A percentile compares a stretch with the other conserved stretches of the same genome.
Evolutionary conservation across 768 basidiomycete genomes (phyloP).

Genomic region (Pisolithus albus): DNA sequence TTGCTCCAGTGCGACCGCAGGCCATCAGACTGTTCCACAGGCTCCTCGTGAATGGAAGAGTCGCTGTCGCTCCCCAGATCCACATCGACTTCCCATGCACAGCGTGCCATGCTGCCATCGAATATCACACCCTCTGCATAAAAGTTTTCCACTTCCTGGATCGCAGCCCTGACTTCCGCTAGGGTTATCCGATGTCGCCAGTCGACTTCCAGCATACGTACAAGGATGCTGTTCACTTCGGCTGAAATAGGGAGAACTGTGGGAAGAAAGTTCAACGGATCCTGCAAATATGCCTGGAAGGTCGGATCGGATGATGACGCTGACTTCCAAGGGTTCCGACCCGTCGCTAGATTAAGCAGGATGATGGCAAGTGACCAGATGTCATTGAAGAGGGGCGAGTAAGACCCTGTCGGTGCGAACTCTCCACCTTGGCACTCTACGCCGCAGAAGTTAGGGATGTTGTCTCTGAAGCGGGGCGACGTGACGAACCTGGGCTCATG

Average conservation of each 20-base stretch:
- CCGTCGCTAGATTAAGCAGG: constrained; percentile 90
- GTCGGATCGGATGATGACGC: constrained; percentile 79
- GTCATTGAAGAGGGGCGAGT: constrained; percentile 86
- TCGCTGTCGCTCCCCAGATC: constrained; percentile 57
- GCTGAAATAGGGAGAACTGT: constrained; percentile 76
- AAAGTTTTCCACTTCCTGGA: constrained; percentile 55
- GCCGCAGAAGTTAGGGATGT: constrained; percentile 16
- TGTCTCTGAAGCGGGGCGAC: constrained; percentile 5
- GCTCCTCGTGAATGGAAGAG: constrained; percentile 42
- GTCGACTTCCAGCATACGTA: constrained; percentile 66
- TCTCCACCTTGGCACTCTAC: constrained; percentile 81
- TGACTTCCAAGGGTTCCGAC: constrained; percentile 94
- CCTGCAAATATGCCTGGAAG: constrained; percentile 79
- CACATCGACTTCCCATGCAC: constrained; percentile 71
- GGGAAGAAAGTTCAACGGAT: constrained; percentile 74
- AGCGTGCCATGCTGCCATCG: constrained; percentile 74
- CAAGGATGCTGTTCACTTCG: constrained; percentile 66
- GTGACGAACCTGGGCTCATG: constrained; percentile 80
- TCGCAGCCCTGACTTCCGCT: constrained; percentile 42
- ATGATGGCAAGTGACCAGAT: constrained; percentile 97
- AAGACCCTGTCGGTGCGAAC: constrained; percentile 56
- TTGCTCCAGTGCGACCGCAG: constrained; percentile 57
- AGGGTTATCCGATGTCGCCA: constrained; percentile 49
- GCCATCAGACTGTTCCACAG: constrained; percentile 32
- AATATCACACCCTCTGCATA: constrained; percentile 72